Base-by-base conservation (phyloP, 345 rosid genomes). In the Syzygium oleosum region DNA sequence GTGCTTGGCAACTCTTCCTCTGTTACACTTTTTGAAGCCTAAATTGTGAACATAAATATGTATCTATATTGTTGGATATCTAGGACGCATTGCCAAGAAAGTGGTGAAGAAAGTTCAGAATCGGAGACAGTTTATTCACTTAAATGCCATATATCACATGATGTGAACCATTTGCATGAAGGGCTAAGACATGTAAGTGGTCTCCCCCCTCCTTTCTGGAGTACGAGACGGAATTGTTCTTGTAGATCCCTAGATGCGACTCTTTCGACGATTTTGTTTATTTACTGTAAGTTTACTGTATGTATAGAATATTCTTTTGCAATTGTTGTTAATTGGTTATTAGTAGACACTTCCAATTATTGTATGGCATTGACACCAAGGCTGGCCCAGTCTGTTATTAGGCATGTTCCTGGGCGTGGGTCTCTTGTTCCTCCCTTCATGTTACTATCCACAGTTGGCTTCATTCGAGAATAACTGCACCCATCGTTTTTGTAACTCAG, bases 131-230 rank as follows among this genome's bases (percentile, higher is more conserved):
- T 95, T 53, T 95, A 96, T 92, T 92, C 98, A 59, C 97, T 98
- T 65, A 98, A 98, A 92, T 96, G 99, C 92, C 99, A 98, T 89
- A 98, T 98, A 91, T 97, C 98, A 49, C 98, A 97, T 1, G 99
- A 98, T 87, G 99, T 98, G 92, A 98, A 98, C 92, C 99, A 98
- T 91, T 90, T 97, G 95, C 99, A 95, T 90, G 99, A 95, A 94
- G 99, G 99, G 91, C 85, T 98, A 90, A 98, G 93, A 90, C 98
- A 96, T 94, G 99, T 95, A 88, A 95, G 99, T 89, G 38, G 12
- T 58, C 38, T 78, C 49, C 53, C 84, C 78, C 84, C 52, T 85
- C 34, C 23, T 46, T 87, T 51, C 84, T 31, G 34, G 12, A 6
- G 43, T 34, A 49, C 34, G 34, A 58, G 9, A 80, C 2, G 49